Evolutionary conservation across 148 eudicot species (phyloP).

Genomic region (Vaccinium corymbosum): DNA sequence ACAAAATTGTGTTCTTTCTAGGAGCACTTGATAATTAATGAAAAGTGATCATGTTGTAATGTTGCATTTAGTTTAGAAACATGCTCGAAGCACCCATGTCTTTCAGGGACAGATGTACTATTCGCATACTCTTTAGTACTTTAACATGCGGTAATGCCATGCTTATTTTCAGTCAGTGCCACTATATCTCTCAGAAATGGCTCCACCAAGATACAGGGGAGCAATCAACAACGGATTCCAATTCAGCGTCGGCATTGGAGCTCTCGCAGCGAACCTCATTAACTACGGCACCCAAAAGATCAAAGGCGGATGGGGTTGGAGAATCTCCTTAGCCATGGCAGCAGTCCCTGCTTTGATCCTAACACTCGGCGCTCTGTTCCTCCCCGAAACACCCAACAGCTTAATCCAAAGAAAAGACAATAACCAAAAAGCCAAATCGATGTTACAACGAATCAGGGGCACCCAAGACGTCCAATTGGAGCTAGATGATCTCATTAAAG

Average conservation of each 20-base stretch:
- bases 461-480: constrained; percentile 28
- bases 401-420: constrained; percentile 23
- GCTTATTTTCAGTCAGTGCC: constrained; percentile 1
- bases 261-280: constrained; percentile 2
- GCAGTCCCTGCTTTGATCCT: constrained; percentile 32
- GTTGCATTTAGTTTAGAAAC: background rate
- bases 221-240: constrained; percentile 14
- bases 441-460: constrained; percentile 33
- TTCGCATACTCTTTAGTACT: no score
- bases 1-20: no score
- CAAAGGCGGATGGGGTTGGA: constrained; percentile 44
- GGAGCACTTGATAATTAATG: no score
- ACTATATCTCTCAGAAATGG: constrained; percentile 5
- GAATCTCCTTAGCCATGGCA: constrained; percentile 36
- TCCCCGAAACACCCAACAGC: constrained; percentile 49
- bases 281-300: constrained; percentile 42
- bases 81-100: no score
- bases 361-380: constrained; percentile 33
- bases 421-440: constrained; percentile 19
- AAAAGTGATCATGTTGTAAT: background rate
- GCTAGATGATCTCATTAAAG: constrained; percentile 14
- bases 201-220: constrained; percentile 33
- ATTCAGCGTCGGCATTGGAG: constrained; percentile 3
- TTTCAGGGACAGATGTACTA: no score
- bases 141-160: background rate